A percentile compares a stretch with the other conserved stretches of the same genome.
Evolutionary conservation across 352 stramenopile genomes (phyloP).

Genomic region (Elongisporangium senticosum): DNA sequence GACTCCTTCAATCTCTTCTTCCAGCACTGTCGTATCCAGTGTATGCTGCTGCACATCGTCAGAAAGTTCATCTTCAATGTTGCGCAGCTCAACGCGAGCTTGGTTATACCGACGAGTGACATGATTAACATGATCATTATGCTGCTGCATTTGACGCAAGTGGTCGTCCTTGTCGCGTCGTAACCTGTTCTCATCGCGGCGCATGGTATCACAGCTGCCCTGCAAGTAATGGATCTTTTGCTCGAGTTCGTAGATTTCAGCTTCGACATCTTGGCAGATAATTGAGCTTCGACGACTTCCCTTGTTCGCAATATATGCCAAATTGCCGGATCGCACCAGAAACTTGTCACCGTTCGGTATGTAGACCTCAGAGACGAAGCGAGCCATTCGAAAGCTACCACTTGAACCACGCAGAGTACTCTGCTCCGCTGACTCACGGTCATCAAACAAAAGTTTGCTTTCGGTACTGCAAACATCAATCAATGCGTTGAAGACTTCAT

Average conservation of each 20-base stretch:
- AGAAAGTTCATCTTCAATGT: constrained; percentile 63
- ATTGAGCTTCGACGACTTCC: constrained; percentile 50
- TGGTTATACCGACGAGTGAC: constrained; percentile 56
- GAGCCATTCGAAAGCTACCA: constrained; percentile 57
- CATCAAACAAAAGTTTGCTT: constrained; percentile 65
- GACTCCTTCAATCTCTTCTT: constrained; percentile 58
- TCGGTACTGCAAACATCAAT: constrained; percentile 76
- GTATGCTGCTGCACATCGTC: constrained; percentile 60
- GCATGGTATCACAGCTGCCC: constrained; percentile 36
- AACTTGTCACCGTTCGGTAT: constrained; percentile 74
- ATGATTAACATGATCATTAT: constrained; percentile 51
- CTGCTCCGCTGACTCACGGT: constrained; percentile 47
- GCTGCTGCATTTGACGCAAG: constrained; percentile 28
- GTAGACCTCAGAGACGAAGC: constrained; percentile 64
- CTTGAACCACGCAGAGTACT: constrained; percentile 47
- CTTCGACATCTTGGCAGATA: constrained; percentile 70
- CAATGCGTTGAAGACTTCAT: constrained; percentile 80
- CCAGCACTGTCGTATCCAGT: constrained; percentile 64
- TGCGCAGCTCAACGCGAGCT: constrained; percentile 41
- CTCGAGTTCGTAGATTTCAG: constrained; percentile 51
- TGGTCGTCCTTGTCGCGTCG: constrained; percentile 43
- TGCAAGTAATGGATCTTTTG: constrained; percentile 45
- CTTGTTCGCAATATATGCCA: constrained; percentile 81
- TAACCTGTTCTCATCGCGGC: constrained; percentile 42
- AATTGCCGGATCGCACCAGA: constrained; percentile 63